Evolutionary conservation across 495 filamentous ascomycete species (phyloP).

Genomic region (Staphylotrichum longicolle): DNA sequence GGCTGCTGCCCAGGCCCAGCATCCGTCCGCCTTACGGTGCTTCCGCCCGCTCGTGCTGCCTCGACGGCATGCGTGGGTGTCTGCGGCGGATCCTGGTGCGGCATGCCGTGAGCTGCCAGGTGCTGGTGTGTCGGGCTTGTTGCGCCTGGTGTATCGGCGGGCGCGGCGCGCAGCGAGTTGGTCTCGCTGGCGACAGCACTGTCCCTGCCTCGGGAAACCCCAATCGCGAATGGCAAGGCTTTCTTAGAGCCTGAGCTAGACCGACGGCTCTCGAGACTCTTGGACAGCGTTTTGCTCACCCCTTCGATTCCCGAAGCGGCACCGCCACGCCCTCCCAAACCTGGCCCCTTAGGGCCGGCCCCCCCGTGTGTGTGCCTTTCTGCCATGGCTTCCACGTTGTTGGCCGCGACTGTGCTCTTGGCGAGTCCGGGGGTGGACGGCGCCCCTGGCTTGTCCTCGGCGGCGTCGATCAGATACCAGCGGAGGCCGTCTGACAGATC

Average conservation of each 20-base stretch:
- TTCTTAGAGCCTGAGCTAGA: constrained; percentile 82
- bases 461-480: constrained; percentile 93
- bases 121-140: constrained; percentile 40
- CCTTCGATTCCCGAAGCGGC: constrained; percentile 58
- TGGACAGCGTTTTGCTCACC: constrained; percentile 73
- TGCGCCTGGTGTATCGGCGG: constrained; percentile 36
- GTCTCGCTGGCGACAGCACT: constrained; percentile 51
- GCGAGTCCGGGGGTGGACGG: constrained; percentile 84
- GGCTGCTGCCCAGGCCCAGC: constrained; percentile 19
- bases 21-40: constrained; percentile 2
- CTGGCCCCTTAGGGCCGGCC: constrained; percentile 47
- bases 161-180: constrained; percentile 45
- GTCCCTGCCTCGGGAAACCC: constrained; percentile 39
- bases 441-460: constrained; percentile 92
- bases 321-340: constrained; percentile 38
- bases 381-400: constrained; percentile 75
- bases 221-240: constrained; percentile 48
- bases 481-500: constrained; percentile 91
- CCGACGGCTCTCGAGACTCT: constrained; percentile 83
- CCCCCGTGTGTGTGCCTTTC: constrained; percentile 54
- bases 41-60: not conserved
- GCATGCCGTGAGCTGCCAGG: not conserved
- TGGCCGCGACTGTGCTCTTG: constrained; percentile 86
- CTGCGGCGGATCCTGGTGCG: constrained; percentile 13
- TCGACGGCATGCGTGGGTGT: constrained; percentile 10